Evolutionary conservation across 768 basidiomycete species (phyloP).

Genomic region (Lactarius trivialis): DNA sequence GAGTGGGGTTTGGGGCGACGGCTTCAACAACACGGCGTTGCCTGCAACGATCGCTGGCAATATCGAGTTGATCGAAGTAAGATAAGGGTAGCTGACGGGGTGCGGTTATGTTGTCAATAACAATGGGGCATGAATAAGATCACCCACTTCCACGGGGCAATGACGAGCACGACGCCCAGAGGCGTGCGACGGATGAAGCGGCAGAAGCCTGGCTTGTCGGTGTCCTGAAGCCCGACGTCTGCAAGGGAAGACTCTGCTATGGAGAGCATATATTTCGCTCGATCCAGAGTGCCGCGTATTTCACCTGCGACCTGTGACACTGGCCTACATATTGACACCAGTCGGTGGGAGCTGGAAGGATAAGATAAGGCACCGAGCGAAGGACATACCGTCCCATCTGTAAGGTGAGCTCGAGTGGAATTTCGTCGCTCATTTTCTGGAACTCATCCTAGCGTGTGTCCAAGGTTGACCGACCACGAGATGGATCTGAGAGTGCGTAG

Average conservation of each 20-base stretch:
- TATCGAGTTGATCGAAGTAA: slow-evolving; percentile 85
- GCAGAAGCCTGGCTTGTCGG: slow-evolving; percentile 77
- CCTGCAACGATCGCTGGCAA: slow-evolving; percentile 88
- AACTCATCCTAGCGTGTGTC: slow-evolving; percentile 39
- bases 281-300: slow-evolving; percentile 70
- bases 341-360: not conserved
- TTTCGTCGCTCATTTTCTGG: slow-evolving; percentile 47
- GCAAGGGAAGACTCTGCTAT: slow-evolving; percentile 71
- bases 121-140: not conserved
- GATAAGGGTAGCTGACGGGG: slow-evolving; percentile 69
- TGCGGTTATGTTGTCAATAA: not conserved
- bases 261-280: slow-evolving; percentile 77
- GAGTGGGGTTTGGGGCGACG: slow-evolving; percentile 92
- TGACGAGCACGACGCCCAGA: slow-evolving; percentile 79
- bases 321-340: slow-evolving; percentile 44
- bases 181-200: slow-evolving; percentile 81
- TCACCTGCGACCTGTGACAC: slow-evolving; percentile 74
- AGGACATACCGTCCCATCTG: slow-evolving; percentile 84
- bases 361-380: not conserved
- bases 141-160: slow-evolving; percentile 89
- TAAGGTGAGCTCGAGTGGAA: slow-evolving; percentile 68
- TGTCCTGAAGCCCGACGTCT: slow-evolving; percentile 67
- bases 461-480: not conserved
- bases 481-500: slow-evolving; percentile 29
- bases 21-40: slow-evolving; percentile 88